A percentile compares a stretch with the other conserved stretches of the same genome.
These are phyloP conservation scores for Tuber umbilicatum DNA, from an alignment of 495 filamentous ascomycete species.

Conservation along the genomic window DNA sequence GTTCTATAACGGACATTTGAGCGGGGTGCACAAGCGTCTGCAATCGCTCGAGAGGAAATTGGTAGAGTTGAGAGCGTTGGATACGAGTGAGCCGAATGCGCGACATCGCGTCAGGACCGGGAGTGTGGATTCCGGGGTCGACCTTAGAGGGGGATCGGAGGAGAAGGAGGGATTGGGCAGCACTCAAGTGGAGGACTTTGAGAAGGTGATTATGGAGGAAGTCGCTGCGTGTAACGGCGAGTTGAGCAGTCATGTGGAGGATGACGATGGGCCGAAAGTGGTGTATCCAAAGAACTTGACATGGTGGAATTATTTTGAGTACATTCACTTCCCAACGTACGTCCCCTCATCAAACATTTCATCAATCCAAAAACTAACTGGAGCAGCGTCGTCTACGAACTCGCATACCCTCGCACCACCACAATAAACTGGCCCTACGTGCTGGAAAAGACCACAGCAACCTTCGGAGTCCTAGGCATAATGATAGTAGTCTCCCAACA, in stretches of 20 bases:
- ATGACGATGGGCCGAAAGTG: conserved; percentile 45
- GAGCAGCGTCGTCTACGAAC: conserved; percentile 58
- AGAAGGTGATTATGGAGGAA: conserved; percentile 56
- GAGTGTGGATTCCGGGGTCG: conserved; percentile 10
- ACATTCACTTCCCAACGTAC: conserved; percentile 61
- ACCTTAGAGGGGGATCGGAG: background rate
- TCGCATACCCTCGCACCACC: conserved; percentile 65
- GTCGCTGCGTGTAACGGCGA: conserved; percentile 57
- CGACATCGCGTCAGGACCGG: background rate
- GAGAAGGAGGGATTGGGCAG: conserved; percentile 47
- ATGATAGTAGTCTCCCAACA: conserved; percentile 56
- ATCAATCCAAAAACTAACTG: conserved; percentile 4
- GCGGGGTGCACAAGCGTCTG: conserved; percentile 48
- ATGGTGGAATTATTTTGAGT: conserved; percentile 60
- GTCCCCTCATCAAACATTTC: conserved; percentile 2
- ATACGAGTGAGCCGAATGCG: conserved; percentile 11
- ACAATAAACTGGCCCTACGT: conserved; percentile 65
- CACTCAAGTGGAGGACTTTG: conserved; percentile 55
- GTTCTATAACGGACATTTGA: conserved; percentile 69
- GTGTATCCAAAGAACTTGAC: conserved; percentile 64
- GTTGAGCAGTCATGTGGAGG: conserved; percentile 46
- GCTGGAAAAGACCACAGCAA: conserved; percentile 59
- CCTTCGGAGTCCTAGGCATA: conserved; percentile 61
- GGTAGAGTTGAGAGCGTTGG: background rate
- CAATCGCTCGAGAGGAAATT: conserved; percentile 6